These are phyloP conservation scores for Cytauxzoon felis DNA, from an alignment of 169 alveolate genomes.

Conservation along the genomic window DNA sequence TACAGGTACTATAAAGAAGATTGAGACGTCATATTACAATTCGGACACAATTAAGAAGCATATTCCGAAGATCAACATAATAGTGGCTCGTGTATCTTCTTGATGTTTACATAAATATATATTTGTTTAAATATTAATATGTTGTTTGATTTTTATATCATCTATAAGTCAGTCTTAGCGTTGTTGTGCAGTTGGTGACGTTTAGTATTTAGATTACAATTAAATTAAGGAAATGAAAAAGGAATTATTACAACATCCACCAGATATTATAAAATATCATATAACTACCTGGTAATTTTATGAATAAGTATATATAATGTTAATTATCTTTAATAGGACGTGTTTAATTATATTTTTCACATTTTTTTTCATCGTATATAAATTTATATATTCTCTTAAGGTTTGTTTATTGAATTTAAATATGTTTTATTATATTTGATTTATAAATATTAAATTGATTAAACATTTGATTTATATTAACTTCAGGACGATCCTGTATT, in stretches of 20 bases:
- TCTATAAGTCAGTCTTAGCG: too few species aligned
- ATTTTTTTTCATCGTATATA: not conserved
- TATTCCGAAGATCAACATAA: slow-evolving; percentile 67
- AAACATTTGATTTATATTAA: not conserved
- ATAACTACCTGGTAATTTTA: slow-evolving; percentile 12
- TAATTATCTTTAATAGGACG: not conserved
- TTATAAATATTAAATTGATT: too few species aligned
- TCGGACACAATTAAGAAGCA: slow-evolving; percentile 62
- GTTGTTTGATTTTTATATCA: too few species aligned
- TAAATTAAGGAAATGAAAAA: not conserved
- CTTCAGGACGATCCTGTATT: not conserved
- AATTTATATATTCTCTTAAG: slow-evolving; percentile 15
- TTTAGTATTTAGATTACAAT: not conserved
- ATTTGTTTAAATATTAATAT: too few species aligned
- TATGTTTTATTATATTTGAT: too few species aligned
- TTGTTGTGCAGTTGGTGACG: too few species aligned
- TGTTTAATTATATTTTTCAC: slow-evolving; percentile 12
- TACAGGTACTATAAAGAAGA: slow-evolving; percentile 59
- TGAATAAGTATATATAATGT: too few species aligned
- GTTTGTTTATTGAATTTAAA: not conserved
- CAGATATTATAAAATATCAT: slow-evolving; percentile 18
- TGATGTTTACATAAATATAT: too few species aligned
- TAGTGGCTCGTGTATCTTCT: too few species aligned
- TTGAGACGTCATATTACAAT: slow-evolving; percentile 66
- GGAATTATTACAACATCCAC: slow-evolving; percentile 19